phyloP scores from a whole-genome alignment of 495 filamentous ascomycete genomes.

The Aspergillus sclerotiicarbonarius region DNA sequence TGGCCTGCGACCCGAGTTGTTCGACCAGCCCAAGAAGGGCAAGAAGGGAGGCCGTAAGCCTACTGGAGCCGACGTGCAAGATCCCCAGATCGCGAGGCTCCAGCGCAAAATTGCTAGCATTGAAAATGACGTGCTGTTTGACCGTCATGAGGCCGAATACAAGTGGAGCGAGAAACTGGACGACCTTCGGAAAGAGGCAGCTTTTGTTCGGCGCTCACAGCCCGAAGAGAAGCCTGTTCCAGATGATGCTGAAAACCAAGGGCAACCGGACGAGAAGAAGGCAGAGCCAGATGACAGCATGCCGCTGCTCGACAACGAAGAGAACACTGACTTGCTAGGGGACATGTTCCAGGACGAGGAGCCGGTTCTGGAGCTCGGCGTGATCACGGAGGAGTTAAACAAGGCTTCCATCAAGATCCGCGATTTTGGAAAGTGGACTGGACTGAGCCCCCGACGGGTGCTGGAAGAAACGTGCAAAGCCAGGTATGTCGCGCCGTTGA shows the following conservation, averaged over 20 bases:
- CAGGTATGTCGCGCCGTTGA: slow-evolving; percentile 51
- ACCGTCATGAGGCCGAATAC: slow-evolving; percentile 69
- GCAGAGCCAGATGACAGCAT: slow-evolving; percentile 50
- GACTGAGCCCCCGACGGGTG: slow-evolving; percentile 65
- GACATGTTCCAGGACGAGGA: slow-evolving; percentile 66
- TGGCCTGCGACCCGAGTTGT: slow-evolving; percentile 62
- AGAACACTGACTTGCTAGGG: slow-evolving; percentile 59
- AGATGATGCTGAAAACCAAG: slow-evolving; percentile 23
- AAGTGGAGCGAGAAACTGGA: slow-evolving; percentile 68
- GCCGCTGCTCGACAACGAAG: slow-evolving; percentile 51
- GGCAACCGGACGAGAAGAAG: slow-evolving; percentile 47
- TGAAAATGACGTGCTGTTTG: slow-evolving; percentile 83
- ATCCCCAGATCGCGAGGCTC: slow-evolving; percentile 59
- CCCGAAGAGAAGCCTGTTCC: slow-evolving; percentile 23
- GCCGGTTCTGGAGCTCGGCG: slow-evolving; percentile 18
- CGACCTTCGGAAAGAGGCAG: slow-evolving; percentile 60
- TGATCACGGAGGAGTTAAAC: slow-evolving; percentile 24
- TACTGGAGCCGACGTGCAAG: slow-evolving; percentile 25
- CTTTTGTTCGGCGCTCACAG: slow-evolving; percentile 34
- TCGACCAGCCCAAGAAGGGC: slow-evolving; percentile 45
- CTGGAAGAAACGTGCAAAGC: slow-evolving; percentile 86
- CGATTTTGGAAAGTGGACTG: slow-evolving; percentile 80
- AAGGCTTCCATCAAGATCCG: slow-evolving; percentile 53
- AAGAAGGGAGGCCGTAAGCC: slow-evolving; percentile 31
- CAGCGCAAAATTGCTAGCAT: slow-evolving; percentile 71